Evolutionary conservation across 176 grass and related monocot species (phyloP).

Genomic region (Chloris gayana): DNA sequence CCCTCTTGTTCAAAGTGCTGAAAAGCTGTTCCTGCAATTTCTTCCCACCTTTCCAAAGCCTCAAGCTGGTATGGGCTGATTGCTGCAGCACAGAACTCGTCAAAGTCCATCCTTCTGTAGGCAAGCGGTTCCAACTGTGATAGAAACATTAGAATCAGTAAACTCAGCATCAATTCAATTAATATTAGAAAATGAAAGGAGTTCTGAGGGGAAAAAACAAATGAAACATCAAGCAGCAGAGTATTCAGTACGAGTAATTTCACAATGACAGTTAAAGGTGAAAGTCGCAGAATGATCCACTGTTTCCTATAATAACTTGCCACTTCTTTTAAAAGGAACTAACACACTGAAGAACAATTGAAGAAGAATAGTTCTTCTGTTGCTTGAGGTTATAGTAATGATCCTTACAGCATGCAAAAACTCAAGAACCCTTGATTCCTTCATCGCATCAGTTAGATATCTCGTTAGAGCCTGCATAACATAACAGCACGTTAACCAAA

Average conservation of each 20-base stretch:
- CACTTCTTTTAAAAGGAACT: not conserved
- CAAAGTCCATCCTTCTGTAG: constrained; percentile 89
- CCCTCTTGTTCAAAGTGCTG: constrained; percentile 89
- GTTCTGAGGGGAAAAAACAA: not conserved
- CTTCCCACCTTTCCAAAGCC: constrained; percentile 94
- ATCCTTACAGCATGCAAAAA: constrained; percentile 69
- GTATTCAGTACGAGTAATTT: not conserved
- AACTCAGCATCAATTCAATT: constrained; percentile 20
- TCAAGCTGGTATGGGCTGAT: constrained; percentile 96
- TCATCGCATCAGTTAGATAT: constrained; percentile 81
- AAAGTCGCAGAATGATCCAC: not conserved
- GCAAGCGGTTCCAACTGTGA: constrained; percentile 86
- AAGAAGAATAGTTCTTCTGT: constrained; percentile 5
- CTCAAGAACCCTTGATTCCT: constrained; percentile 70
- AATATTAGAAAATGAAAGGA: not conserved
- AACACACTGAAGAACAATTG: not conserved
- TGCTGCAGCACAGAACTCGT: constrained; percentile 96
- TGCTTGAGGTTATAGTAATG: not conserved
- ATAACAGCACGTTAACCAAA: constrained; percentile 28
- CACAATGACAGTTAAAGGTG: constrained; percentile 5
- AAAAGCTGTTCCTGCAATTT: constrained; percentile 92
- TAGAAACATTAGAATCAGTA: constrained; percentile 28
- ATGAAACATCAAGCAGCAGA: constrained; percentile 2
- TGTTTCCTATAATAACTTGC: constrained; percentile 20
- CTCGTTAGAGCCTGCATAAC: constrained; percentile 58